Conservation (phyloP, 441 rosid species). For the Eruca vesicaria region DNA sequence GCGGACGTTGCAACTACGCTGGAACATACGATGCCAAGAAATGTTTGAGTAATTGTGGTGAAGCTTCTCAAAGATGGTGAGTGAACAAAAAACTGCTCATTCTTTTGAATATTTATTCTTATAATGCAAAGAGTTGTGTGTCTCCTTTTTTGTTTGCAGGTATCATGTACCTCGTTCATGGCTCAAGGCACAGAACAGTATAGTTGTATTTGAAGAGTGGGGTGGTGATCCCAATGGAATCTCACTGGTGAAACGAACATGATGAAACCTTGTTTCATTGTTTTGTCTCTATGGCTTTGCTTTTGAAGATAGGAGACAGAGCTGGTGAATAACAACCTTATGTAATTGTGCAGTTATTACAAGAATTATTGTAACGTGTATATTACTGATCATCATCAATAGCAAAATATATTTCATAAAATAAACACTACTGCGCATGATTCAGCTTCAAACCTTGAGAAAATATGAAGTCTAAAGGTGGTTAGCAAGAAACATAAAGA, state of each 20-base stretch:
- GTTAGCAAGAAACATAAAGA: neutral
- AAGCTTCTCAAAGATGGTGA: conserved; percentile 73
- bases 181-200: conserved; percentile 40
- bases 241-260: conserved; percentile 45
- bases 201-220: conserved; percentile 61
- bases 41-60: conserved; percentile 52
- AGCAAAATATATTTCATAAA: neutral
- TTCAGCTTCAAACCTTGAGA: conserved; percentile 20
- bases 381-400: neutral
- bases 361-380: conserved; percentile 12
- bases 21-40: conserved; percentile 54
- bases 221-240: conserved; percentile 60
- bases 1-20: conserved; percentile 54
- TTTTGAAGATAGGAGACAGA: conserved; percentile 28
- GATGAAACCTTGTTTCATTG: conserved; percentile 13
- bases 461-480: neutral
- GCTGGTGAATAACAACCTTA: neutral
- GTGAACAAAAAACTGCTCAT: neutral
- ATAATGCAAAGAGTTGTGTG: neutral
- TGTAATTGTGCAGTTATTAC: conserved; percentile 18
- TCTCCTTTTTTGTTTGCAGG: conserved; percentile 35
- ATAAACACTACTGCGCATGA: neutral
- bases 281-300: conserved; percentile 20
- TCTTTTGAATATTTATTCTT: neutral
- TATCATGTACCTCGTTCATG: conserved; percentile 65